Percentiles rank a stretch among this genome's conserved stretches.
Evolutionary conservation across 2,329 filamentous ascomycete species (phyloP).

Genomic region (Beauveria asiatica): DNA sequence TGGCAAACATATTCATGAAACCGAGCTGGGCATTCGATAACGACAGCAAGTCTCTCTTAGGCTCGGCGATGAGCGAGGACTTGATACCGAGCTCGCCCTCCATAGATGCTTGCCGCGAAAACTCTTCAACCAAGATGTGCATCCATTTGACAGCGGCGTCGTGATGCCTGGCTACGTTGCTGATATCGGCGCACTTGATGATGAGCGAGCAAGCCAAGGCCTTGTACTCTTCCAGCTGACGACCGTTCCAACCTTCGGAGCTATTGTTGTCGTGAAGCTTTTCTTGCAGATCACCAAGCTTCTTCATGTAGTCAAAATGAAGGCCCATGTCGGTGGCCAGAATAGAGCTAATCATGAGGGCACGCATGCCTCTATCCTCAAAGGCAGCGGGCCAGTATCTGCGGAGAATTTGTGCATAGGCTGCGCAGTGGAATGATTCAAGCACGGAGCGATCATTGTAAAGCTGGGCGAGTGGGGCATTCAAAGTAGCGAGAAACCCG

Average conservation of each 20-base stretch:
- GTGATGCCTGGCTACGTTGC: slow-evolving; percentile 87
- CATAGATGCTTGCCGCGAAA: slow-evolving; percentile 86
- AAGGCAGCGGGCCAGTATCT: slow-evolving; percentile 85
- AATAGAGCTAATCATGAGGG: slow-evolving; percentile 94
- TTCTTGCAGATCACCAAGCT: slow-evolving; percentile 70
- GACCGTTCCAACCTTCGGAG: slow-evolving; percentile 67
- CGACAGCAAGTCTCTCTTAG: slow-evolving; percentile 74
- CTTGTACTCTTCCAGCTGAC: slow-evolving; percentile 66
- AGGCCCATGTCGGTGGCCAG: slow-evolving; percentile 95
- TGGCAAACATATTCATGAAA: slow-evolving; percentile 94
- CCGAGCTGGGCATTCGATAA: slow-evolving; percentile 82
- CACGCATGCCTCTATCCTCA: slow-evolving; percentile 69
- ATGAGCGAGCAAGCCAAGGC: slow-evolving; percentile 79
- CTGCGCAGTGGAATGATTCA: slow-evolving; percentile 95
- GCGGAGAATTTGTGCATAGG: slow-evolving; percentile 90
- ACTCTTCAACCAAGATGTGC: slow-evolving; percentile 88
- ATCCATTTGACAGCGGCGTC: slow-evolving; percentile 83
- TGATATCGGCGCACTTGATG: slow-evolving; percentile 98
- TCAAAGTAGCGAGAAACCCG: slow-evolving; percentile 84
- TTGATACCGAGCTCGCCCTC: slow-evolving; percentile 80
- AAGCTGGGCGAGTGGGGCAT: slow-evolving; percentile 84
- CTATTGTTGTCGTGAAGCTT: slow-evolving; percentile 61
- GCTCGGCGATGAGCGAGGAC: slow-evolving; percentile 77
- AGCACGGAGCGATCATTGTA: slow-evolving; percentile 97
- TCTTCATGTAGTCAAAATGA: slow-evolving; percentile 95